These are phyloP conservation scores for Protoeuglena noctilucae DNA, from an alignment of 139 green algal genomes.

Conservation along the genomic window DNA sequence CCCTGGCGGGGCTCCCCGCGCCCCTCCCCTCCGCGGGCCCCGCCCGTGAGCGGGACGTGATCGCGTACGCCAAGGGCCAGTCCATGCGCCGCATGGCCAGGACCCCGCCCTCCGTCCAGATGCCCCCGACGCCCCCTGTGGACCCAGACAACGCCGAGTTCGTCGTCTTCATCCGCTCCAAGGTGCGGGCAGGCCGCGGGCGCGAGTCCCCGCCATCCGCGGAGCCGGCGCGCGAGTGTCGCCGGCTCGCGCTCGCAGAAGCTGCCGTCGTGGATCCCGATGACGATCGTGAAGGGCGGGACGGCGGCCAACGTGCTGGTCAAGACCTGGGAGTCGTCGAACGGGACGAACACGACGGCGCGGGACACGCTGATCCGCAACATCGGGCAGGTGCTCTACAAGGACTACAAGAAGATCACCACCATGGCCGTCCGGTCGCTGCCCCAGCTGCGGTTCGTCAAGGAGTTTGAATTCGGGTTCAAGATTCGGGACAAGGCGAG, in stretches of 20 bases:
- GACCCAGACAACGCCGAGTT: constrained; percentile 62
- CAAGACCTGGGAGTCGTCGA: constrained; percentile 31
- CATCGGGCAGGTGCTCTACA: constrained; percentile 21
- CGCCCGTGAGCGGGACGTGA: too few relatives aligned
- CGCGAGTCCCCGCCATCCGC: too few relatives aligned
- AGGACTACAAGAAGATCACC: constrained; percentile 31
- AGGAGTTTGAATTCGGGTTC: constrained; percentile 54
- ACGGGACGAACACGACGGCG: constrained; percentile 30
- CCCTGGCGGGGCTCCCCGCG: too few relatives aligned
- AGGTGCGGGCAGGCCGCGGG: too few relatives aligned
- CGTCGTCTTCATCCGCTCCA: constrained; percentile 46
- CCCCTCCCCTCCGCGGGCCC: too few relatives aligned
- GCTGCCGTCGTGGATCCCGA: constrained; percentile 31
- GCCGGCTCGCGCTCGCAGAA: too few relatives aligned
- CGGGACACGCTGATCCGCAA: constrained; percentile 31
- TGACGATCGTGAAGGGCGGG: constrained; percentile 49
- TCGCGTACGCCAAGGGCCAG: too few relatives aligned
- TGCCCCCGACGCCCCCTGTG: constrained; percentile 32
- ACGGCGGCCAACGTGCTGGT: constrained; percentile 36
- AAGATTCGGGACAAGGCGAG: constrained; percentile 38
- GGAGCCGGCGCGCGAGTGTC: too few relatives aligned
- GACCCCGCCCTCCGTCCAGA: constrained; percentile 10
- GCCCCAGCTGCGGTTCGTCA: constrained; percentile 25
- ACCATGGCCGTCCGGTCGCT: constrained; percentile 12
- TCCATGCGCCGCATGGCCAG: too few relatives aligned